phyloP scores from a whole-genome alignment of 2,329 filamentous ascomycete genomes.

The Penicillium hordei region DNA sequence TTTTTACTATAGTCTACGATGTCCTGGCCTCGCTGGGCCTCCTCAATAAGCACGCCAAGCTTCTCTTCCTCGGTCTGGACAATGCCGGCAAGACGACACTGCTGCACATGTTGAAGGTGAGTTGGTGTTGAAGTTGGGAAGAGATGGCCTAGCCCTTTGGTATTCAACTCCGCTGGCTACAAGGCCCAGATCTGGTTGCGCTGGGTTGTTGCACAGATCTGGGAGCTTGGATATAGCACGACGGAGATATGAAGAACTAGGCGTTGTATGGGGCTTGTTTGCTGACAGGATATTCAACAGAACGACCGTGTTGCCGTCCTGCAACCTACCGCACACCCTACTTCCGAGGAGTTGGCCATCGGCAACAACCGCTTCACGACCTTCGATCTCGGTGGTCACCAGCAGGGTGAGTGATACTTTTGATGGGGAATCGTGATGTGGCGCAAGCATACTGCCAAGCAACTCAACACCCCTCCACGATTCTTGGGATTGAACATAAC shows the following conservation, averaged over 20 bases:
- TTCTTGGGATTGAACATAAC: neutral
- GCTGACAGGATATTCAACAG: conserved; percentile 44
- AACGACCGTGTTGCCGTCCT: conserved; percentile 92
- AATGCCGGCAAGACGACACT: conserved; percentile 94
- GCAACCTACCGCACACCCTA: conserved; percentile 87
- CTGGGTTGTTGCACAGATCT: neutral
- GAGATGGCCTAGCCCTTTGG: neutral
- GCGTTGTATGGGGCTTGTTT: neutral
- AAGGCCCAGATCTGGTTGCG: neutral
- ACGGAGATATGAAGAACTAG: neutral
- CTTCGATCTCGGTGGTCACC: conserved; percentile 89
- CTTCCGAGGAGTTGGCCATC: conserved; percentile 88
- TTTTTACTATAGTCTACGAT: conserved; percentile 71
- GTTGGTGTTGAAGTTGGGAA: conserved; percentile 27
- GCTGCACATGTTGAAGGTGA: conserved; percentile 91
- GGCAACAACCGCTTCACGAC: conserved; percentile 94
- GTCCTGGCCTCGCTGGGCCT: conserved; percentile 82
- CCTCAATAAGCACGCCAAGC: conserved; percentile 93
- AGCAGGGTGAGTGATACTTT: conserved; percentile 66
- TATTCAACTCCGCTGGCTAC: neutral
- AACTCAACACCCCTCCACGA: neutral
- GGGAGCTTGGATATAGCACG: neutral
- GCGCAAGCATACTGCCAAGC: neutral
- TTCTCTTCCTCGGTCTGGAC: conserved; percentile 88
- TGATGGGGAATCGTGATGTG: neutral